Base-by-base conservation (phyloP, 208 protist species). In the Porcisia deanei region DNA sequence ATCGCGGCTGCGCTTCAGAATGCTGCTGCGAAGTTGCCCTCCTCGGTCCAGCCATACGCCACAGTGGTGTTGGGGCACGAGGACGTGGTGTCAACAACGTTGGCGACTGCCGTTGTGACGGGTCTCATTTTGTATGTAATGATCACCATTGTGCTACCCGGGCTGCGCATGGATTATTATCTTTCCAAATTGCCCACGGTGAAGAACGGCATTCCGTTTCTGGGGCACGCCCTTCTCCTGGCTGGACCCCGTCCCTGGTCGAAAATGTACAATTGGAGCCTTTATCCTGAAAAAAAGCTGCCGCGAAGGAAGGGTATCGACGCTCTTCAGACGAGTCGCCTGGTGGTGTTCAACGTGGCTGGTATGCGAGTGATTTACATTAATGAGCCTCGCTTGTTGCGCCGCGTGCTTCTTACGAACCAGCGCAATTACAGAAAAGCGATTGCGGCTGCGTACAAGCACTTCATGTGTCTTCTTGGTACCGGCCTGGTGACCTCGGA, bases 391-490 rank as follows among this genome's bases (percentile, higher is more conserved):
- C 72, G 79, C 34, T 82, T 97, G 43, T 70, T 97, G 39, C 92
- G 91, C 61, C 94, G 92, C 25, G 90, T 97, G 18, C 85, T 97
- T 0, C 74, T 91, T 58, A 94, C 91, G n/a, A 85, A 96, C 65
- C 91, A 95, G 82, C 86, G 91, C 57, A 94, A 91, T 75, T 97
- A 97, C 81, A 75, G 79, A 68, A 97, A 97, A 79, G 94, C 90
- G 65, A 82, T 94, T 58, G 87, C 80, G 12, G 86, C 84, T 22
- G 90, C 91, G 20, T 97, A 97, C 84, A 96, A 94, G 69, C 92
- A 95, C 70, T 97, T 97, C 73, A 86, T 97, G 85, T 96, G 91
- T 66, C 80, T 96, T 8, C 91, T 97, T 67, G 94, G 94, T 53
- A 96, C 84, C 70, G 92, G 94, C 10, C 91, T 97, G 39, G 92